phyloP scores from a whole-genome alignment of 768 basidiomycete genomes.

The Chalciporus piperatus region DNA sequence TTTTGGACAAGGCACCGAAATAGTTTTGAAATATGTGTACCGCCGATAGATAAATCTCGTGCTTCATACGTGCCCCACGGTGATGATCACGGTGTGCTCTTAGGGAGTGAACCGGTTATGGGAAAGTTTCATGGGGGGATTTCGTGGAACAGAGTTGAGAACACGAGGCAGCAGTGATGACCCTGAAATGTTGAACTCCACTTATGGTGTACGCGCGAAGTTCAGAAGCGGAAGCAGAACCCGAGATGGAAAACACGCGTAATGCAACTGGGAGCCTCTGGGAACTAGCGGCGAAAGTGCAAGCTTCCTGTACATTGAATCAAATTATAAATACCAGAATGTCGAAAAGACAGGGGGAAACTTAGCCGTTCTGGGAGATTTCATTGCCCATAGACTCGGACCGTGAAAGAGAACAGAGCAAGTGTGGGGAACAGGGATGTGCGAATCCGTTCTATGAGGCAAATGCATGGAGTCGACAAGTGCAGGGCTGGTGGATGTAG shows the following conservation, averaged over 20 bases:
- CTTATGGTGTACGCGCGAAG: conserved; percentile 2
- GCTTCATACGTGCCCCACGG: conserved; percentile 12
- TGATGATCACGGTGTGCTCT: conserved; percentile 11
- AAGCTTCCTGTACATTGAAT: not conserved
- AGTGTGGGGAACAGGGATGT: not conserved
- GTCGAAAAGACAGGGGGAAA: not conserved
- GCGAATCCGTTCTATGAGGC: conserved; percentile 7
- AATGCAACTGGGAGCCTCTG: not conserved
- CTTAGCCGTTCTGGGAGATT: not conserved
- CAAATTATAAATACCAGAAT: not conserved
- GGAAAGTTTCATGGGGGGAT: conserved; percentile 7
- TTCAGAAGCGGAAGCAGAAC: conserved; percentile 2
- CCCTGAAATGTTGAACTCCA: conserved; percentile 5
- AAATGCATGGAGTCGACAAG: conserved; percentile 7
- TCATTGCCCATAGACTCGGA: not conserved
- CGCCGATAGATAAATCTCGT: conserved; percentile 16
- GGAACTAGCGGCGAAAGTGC: not conserved
- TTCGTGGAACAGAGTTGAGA: conserved; percentile 19
- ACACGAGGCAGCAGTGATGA: conserved; percentile 28
- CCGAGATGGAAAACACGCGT: conserved; percentile 9
- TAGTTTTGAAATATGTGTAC: conserved; percentile 20
- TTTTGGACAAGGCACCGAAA: conserved; percentile 6
- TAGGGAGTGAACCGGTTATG: conserved; percentile 4
- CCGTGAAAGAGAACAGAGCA: not conserved
- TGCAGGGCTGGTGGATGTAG: not conserved